Evolutionary conservation across 768 basidiomycete species (phyloP), one percentile per base, ranked within the genome.

Genomic region (Cubamyces sp.): DNA sequence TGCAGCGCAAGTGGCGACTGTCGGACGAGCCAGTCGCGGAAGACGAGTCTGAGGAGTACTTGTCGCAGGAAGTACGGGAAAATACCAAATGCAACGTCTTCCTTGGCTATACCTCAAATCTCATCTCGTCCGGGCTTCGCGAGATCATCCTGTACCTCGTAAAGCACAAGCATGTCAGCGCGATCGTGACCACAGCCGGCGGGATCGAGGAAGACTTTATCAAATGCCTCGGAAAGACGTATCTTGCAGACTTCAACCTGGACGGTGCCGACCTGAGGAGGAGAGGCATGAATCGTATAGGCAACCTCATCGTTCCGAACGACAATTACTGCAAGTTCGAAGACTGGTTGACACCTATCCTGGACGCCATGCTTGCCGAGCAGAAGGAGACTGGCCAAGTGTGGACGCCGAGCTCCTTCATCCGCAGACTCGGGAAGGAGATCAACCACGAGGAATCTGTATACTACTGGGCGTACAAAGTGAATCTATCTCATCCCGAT

Each of bases 311-410:
- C 60, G 87, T 99, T 2, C 97, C 97, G 3, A 99, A 99, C 71
- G 94, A 97, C 69, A 98, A 98, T 73, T 99, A 99, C 76, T 98
- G 97, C 86, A 90, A 92, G 70, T 99, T 98, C 68, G 97, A 99
- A 76, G 96, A 98, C 73, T 99, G 97, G 97, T 84, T 98, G n/a
- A 87, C 86, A 19, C 97, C 97, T 2, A 92, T 98, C 58, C 83
- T 99, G 43, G 90, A 98, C 71, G 71, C 79, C 30, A 93, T 99
- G 93, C 83, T 98, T 30, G 83, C 78, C 12, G 97, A 99, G 71
- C 97, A 99, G 76, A 84, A 87, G 65, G 76, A 79, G 58, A 81
- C 76, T 45, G 87, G 87, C 28, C 73, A 75, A 57, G 82, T 88
- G 56, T 98, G 97, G 97, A 87, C 91, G 2, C 97, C 97, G n/a